These are phyloP conservation scores for Brettanomyces sp. DNA, from an alignment of 805 yeast species.

Conservation along the genomic window DNA sequence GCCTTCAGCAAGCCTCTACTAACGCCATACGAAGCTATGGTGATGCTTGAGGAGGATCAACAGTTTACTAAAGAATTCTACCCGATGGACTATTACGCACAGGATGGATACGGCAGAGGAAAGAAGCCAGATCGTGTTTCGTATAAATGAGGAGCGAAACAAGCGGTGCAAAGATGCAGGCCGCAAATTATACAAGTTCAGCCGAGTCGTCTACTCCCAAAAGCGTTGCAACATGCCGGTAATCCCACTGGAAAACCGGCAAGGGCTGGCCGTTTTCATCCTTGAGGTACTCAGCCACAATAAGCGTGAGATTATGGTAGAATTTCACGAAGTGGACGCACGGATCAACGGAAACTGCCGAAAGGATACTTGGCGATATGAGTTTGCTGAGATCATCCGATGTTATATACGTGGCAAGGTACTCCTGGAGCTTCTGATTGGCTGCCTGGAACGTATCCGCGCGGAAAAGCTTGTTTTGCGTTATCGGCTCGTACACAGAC, in stretches of 20 bases:
- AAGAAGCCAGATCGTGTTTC: slow-evolving; percentile 36
- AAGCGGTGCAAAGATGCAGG: background rate
- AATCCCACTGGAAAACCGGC: slow-evolving; percentile 42
- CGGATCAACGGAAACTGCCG: slow-evolving; percentile 43
- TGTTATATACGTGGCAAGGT: slow-evolving; percentile 51
- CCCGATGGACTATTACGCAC: slow-evolving; percentile 93
- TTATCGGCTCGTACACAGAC: slow-evolving; percentile 54
- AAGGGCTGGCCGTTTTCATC: slow-evolving; percentile 16
- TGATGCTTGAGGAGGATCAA: slow-evolving; percentile 64
- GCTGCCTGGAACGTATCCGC: slow-evolving; percentile 33
- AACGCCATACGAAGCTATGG: slow-evolving; percentile 96
- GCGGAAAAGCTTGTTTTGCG: slow-evolving; percentile 50
- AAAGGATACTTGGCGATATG: slow-evolving; percentile 54
- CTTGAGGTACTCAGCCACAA: slow-evolving; percentile 29
- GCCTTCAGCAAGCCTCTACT: slow-evolving; percentile 87
- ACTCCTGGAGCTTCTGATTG: slow-evolving; percentile 36
- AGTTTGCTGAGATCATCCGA: slow-evolving; percentile 48
- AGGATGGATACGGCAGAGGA: slow-evolving; percentile 90
- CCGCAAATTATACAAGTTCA: background rate
- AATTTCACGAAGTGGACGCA: slow-evolving; percentile 41
- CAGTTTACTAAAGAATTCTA: slow-evolving; percentile 58
- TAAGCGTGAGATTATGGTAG: slow-evolving; percentile 29
- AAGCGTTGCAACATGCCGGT: slow-evolving; percentile 53
- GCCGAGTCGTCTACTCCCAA: slow-evolving; percentile 52
- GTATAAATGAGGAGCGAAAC: background rate